Evolutionary conservation across 1,284 basidiomycete genomes (phyloP).

Genomic region (Naganishia sp.): DNA sequence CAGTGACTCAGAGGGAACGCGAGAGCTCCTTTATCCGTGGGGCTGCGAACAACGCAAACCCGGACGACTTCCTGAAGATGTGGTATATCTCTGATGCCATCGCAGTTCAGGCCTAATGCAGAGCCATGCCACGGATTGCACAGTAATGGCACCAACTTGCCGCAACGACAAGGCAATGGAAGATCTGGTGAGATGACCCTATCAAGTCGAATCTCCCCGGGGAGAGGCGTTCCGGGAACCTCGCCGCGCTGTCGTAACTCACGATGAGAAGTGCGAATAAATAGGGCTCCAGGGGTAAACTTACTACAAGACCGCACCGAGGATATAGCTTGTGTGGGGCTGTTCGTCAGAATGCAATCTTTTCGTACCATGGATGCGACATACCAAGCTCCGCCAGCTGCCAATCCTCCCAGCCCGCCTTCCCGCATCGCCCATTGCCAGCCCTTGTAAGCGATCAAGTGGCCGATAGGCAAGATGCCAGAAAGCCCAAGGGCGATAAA

Average conservation of each 20-base stretch:
- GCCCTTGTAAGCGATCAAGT: constrained; percentile 66
- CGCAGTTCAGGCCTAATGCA: neutral
- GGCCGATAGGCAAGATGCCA: constrained; percentile 69
- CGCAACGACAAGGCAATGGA: constrained; percentile 76
- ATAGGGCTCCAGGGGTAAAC: constrained; percentile 54
- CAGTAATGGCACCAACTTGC: constrained; percentile 74
- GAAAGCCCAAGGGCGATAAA: constrained; percentile 79
- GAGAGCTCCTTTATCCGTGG: too few relatives aligned
- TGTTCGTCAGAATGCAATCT: neutral
- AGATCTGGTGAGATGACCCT: constrained; percentile 76
- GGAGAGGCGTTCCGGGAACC: constrained; percentile 74
- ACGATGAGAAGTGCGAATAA: constrained; percentile 25
- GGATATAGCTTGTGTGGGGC: constrained; percentile 58
- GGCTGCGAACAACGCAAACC: too few relatives aligned
- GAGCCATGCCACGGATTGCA: constrained; percentile 27
- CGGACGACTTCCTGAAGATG: too few relatives aligned
- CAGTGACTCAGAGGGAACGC: too few relatives aligned
- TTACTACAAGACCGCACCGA: constrained; percentile 78
- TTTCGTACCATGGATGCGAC: neutral
- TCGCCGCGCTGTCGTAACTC: constrained; percentile 64
- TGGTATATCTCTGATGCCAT: neutral
- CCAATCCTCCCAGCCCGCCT: constrained; percentile 70
- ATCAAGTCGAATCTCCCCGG: constrained; percentile 81
- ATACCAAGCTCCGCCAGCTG: constrained; percentile 65
- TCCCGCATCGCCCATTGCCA: constrained; percentile 60